Evolutionary conservation across 257 asterid genomes (phyloP), one percentile per base, ranked within the genome.

Genomic region (Nicotiana tomentosiformis): DNA sequence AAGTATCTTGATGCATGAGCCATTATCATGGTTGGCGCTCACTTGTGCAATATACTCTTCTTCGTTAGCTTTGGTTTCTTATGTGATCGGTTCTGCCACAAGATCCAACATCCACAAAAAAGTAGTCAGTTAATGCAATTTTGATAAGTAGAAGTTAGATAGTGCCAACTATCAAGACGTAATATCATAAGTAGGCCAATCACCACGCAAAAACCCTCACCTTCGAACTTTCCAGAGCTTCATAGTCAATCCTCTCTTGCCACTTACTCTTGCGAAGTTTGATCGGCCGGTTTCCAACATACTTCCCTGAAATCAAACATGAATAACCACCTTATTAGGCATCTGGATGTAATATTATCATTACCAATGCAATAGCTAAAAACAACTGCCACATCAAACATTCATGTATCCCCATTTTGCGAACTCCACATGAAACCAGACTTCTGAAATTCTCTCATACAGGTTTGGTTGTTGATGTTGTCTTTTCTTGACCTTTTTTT

Each of bases 181-280:
- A 43, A n/a, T 46, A 72, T 72, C 18, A 23, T 0, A 69, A n/a
- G 55, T 10, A 18, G 1, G 61, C 30, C 61, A 23, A 72, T 72
- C 79, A 3, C 61, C 79, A 49, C 0, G 2, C 10, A 81, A 29
- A 12, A 69, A 20, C 32, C 46, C 66, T 81, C 80, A 92, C 99
- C 97, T 96, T 96, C 23, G 92, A 96, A 85, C 93, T 90, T 77
- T 78, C 91, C 77, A 92, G 55, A 74, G 98, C 97, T 12, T 89
- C 93, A 17, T 17, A 30, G 84, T 96, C 97, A 23, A 91, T 94
- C 85, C 98, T 92, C 82, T 94, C 98, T 39, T 86, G 91, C 99
- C 98, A 96, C 67, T 94, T 93, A 90, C 99, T 94, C 92, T 96
- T 96, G 49, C 96, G 93, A 77, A 96, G 99, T 89, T 96, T 94